Evolutionary conservation across 495 filamentous ascomycete species (phyloP).

Genomic region (Clohesyomyces aquaticus): DNA sequence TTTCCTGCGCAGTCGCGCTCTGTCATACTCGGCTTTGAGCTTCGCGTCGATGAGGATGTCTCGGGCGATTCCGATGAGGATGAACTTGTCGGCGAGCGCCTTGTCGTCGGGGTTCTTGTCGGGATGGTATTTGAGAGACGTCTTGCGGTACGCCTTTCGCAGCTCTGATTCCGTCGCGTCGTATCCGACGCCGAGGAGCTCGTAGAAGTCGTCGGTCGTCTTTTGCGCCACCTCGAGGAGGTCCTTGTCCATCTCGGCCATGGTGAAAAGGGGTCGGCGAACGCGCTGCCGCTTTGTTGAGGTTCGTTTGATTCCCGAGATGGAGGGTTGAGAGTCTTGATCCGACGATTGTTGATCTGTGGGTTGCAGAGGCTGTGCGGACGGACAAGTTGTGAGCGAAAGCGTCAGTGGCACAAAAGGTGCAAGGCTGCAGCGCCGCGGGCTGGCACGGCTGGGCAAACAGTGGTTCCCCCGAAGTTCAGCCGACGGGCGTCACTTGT

Average conservation of each 20-base stretch:
- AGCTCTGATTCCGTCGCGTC: slow-evolving; percentile 71
- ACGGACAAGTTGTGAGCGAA: background rate
- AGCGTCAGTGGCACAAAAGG: slow-evolving; percentile 11
- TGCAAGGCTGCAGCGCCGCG: slow-evolving; percentile 4
- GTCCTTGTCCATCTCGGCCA: slow-evolving; percentile 53
- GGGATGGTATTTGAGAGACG: slow-evolving; percentile 87
- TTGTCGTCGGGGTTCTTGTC: slow-evolving; percentile 70
- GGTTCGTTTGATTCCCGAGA: no score
- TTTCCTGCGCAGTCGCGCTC: slow-evolving; percentile 63
- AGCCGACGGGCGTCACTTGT: slow-evolving; percentile 5
- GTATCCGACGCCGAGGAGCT: slow-evolving; percentile 69
- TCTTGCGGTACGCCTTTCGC: slow-evolving; percentile 83
- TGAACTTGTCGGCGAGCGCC: slow-evolving; percentile 70
- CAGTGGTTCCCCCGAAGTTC: slow-evolving; percentile 1
- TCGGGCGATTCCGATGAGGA: slow-evolving; percentile 71
- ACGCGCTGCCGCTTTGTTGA: slow-evolving; percentile 9
- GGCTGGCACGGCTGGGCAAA: no score
- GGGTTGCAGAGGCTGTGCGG: background rate
- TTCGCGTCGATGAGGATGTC: slow-evolving; percentile 69
- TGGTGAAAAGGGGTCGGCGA: no score
- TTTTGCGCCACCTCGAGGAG: slow-evolving; percentile 60
- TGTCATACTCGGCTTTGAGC: slow-evolving; percentile 68
- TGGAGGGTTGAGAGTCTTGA: background rate
- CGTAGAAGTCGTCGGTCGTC: slow-evolving; percentile 77
- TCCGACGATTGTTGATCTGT: background rate